These are phyloP conservation scores for Eutrema salsugineum DNA, from an alignment of 441 rosid genomes.

Conservation along the genomic window DNA sequence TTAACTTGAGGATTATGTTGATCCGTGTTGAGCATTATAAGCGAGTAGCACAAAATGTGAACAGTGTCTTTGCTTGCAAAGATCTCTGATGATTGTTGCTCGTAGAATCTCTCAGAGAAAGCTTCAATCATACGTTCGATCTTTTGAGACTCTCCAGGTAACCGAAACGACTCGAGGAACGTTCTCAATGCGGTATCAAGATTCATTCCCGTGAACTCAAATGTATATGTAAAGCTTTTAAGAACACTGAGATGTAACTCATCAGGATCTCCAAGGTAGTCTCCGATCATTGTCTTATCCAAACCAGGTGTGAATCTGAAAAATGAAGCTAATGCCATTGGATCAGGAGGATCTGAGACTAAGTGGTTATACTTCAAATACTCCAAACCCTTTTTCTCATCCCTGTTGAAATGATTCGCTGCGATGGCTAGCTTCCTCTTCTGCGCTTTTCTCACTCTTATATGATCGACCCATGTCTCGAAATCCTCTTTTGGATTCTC, in stretches of 20 bases:
- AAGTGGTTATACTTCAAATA: conserved; percentile 58
- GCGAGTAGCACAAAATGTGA: conserved; percentile 72
- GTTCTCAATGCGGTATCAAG: conserved; percentile 81
- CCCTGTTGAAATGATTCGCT: conserved; percentile 71
- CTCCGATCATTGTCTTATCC: conserved; percentile 72
- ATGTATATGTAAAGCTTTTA: conserved; percentile 67
- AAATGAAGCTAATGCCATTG: conserved; percentile 67
- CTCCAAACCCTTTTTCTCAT: conserved; percentile 81
- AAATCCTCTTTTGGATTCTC: conserved; percentile 58
- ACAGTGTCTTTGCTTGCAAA: conserved; percentile 77
- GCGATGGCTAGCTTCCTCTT: conserved; percentile 71
- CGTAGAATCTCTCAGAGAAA: conserved; percentile 69
- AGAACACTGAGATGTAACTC: conserved; percentile 71
- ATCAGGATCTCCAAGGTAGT: conserved; percentile 86
- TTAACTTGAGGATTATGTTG: conserved; percentile 90
- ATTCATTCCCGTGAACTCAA: conserved; percentile 70
- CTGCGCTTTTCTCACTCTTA: conserved; percentile 68
- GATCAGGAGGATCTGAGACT: conserved; percentile 61
- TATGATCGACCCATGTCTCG: conserved; percentile 60
- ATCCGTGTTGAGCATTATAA: conserved; percentile 94
- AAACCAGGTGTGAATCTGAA: conserved; percentile 67
- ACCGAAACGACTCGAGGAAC: conserved; percentile 66
- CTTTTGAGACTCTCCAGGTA: conserved; percentile 93
- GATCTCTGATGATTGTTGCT: conserved; percentile 64
- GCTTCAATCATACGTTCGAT: conserved; percentile 82